Conservation (phyloP, 192 early-diverging fungal genomes). For the Backusella tarrabulga region DNA sequence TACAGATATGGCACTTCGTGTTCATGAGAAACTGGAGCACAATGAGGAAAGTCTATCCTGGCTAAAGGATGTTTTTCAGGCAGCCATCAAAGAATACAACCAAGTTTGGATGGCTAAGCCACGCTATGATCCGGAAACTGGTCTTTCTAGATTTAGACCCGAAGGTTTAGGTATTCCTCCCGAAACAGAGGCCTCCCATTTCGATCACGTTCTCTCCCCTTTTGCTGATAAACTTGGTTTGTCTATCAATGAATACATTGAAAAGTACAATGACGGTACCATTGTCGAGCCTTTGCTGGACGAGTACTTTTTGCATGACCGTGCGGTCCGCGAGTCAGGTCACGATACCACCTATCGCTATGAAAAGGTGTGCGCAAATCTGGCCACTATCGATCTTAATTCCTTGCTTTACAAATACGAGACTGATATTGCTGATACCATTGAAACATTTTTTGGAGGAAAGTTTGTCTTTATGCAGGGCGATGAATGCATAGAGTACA, state of each 20-base stretch:
- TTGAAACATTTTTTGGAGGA: conserved; percentile 62
- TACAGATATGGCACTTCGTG: conserved; percentile 91
- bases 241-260: conserved; percentile 69
- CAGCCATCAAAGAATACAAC: conserved; percentile 90
- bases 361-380: conserved; percentile 85
- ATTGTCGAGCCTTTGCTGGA: conserved; percentile 84
- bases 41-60: conserved; percentile 48
- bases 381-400: conserved; percentile 95
- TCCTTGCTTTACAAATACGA: conserved; percentile 95
- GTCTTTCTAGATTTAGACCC: conserved; percentile 82
- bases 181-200: conserved; percentile 93
- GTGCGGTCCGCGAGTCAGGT: conserved; percentile 96
- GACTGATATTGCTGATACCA: conserved; percentile 78
- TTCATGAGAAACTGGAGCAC: conserved; percentile 66
- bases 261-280: conserved; percentile 65
- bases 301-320: conserved; percentile 95
- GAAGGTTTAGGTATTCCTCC: conserved; percentile 96
- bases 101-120: conserved; percentile 87
- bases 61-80: conserved; percentile 67
- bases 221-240: conserved; percentile 70
- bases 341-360: conserved; percentile 96
- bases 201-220: conserved; percentile 83
- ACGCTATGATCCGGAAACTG: conserved; percentile 71
- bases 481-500: conserved; percentile 39
- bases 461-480: conserved; percentile 12